phyloP scores from a whole-genome alignment of 208 protist genomes.

The Endotrypanum monterogeii region DNA sequence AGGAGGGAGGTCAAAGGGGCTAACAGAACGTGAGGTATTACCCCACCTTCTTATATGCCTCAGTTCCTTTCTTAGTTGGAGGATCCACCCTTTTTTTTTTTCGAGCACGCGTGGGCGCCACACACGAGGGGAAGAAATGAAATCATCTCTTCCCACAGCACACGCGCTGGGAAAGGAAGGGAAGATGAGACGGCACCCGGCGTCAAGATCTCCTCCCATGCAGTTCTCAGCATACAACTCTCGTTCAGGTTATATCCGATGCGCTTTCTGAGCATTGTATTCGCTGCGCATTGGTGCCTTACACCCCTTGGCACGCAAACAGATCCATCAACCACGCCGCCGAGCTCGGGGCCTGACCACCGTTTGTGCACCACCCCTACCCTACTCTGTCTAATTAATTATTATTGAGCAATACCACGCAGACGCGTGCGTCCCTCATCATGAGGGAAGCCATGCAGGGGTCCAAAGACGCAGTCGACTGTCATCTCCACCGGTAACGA shows the following conservation, averaged over 20 bases:
- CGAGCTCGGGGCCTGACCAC: neutral
- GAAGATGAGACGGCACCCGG: neutral
- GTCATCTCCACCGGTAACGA: conserved; percentile 84
- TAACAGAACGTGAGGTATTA: too few relatives aligned
- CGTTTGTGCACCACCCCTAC: too few relatives aligned
- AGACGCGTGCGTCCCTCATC: neutral
- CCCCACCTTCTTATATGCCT: neutral
- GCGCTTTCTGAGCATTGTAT: neutral
- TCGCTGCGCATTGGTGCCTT: neutral
- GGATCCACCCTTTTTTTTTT: too few relatives aligned
- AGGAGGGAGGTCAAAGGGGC: neutral
- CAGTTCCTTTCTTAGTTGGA: neutral
- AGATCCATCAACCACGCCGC: neutral
- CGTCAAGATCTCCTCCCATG: neutral
- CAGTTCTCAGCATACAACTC: too few relatives aligned
- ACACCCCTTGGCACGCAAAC: neutral
- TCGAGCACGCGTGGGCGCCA: neutral
- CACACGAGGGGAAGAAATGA: neutral
- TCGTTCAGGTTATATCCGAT: neutral
- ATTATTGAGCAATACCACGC: neutral
- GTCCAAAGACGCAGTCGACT: conserved; percentile 83
- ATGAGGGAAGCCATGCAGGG: conserved; percentile 56
- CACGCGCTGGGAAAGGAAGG: neutral
- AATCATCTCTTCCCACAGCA: neutral
- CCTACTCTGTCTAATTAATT: neutral